Percentiles rank a stretch among this genome's conserved stretches.
Conservation (phyloP, 352 stramenopile genomes). For the Phytophthora vignae region DNA sequence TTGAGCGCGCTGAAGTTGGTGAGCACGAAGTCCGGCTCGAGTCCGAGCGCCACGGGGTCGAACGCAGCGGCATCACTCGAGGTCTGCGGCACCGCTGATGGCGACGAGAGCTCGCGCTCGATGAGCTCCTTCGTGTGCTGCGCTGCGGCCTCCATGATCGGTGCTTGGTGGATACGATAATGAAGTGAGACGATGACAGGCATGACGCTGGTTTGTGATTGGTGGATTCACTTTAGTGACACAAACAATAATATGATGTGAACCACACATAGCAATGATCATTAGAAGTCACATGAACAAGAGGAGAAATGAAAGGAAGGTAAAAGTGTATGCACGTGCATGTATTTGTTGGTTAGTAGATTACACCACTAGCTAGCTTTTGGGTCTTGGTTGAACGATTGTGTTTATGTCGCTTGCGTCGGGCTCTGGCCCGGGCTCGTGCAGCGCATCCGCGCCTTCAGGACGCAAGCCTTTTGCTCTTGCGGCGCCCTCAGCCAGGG, state of each 20-base stretch:
- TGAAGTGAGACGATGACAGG: conserved; percentile 14
- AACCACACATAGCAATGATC: neutral
- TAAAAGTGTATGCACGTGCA: neutral
- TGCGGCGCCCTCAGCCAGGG: conserved; percentile 39
- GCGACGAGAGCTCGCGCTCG: conserved; percentile 54
- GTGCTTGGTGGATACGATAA: conserved; percentile 12
- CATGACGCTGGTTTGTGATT: neutral
- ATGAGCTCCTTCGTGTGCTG: conserved; percentile 71
- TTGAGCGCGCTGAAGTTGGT: conserved; percentile 92
- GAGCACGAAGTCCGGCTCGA: conserved; percentile 81
- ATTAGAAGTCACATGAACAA: neutral
- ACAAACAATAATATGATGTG: neutral
- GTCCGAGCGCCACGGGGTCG: conserved; percentile 65
- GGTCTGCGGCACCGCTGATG: conserved; percentile 4
- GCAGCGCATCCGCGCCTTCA: conserved; percentile 22
- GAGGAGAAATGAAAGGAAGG: too few species aligned
- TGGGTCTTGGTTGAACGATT: conserved; percentile 29
- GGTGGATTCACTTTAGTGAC: neutral
- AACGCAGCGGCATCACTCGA: conserved; percentile 35
- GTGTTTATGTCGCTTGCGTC: conserved; percentile 11
- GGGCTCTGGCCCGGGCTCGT: conserved; percentile 3
- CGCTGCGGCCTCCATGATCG: conserved; percentile 57
- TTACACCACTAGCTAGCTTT: neutral
- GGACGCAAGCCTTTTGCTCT: conserved; percentile 40
- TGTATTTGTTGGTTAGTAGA: conserved; percentile 4